Conservation (phyloP, 805 yeast genomes). For the Pichia ethanolica region DNA sequence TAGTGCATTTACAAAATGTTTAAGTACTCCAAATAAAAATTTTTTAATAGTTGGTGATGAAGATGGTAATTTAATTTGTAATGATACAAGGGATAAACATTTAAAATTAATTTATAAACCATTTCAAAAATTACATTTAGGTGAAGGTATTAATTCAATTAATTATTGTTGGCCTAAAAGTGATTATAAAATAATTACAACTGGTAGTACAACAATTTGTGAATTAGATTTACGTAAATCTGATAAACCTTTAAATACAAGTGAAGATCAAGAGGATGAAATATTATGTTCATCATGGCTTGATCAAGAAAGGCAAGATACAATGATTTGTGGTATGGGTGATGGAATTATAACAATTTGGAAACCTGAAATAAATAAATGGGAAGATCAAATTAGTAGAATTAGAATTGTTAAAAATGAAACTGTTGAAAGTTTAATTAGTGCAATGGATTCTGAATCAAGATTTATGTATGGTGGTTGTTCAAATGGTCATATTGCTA, state of each 20-base stretch:
- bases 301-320: constrained; percentile 47
- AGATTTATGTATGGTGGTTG: constrained; percentile 70
- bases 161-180: constrained; percentile 62
- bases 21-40: constrained; percentile 39
- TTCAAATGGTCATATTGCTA: constrained; percentile 64
- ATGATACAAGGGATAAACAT: constrained; percentile 47
- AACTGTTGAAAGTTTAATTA: constrained; percentile 63
- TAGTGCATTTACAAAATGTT: constrained; percentile 33
- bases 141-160: constrained; percentile 72
- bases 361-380: constrained; percentile 63
- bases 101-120: constrained; percentile 34
- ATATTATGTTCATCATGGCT: constrained; percentile 67
- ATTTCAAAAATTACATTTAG: constrained; percentile 57
- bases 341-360: constrained; percentile 72
- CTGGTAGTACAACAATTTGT: constrained; percentile 77
- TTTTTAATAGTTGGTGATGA: constrained; percentile 61
- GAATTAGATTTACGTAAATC: constrained; percentile 68
- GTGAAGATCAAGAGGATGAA: constrained; percentile 94
- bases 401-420: constrained; percentile 54
- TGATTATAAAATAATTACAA: constrained; percentile 68
- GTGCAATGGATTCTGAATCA: constrained; percentile 47
- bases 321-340: constrained; percentile 72
- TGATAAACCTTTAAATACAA: constrained; percentile 46
- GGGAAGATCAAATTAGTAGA: constrained; percentile 73
- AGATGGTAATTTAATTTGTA: constrained; percentile 55